Evolutionary conservation across 2,329 filamentous ascomycete species (phyloP), one percentile per base, ranked within the genome.

Genomic region (Aciculosporium take): DNA sequence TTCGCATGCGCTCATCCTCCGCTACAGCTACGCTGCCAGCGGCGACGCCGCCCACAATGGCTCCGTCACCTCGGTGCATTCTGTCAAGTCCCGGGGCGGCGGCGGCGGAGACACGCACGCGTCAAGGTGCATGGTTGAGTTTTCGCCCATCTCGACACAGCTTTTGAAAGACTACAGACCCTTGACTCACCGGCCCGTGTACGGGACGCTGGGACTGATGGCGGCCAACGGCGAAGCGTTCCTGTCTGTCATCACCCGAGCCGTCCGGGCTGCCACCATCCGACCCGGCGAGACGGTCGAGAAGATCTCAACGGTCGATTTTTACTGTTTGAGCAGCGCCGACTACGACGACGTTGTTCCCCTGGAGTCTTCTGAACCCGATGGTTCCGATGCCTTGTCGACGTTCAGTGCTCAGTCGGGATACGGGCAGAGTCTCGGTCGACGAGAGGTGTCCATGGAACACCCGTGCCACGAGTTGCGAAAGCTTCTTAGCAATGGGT

Each of bases 391-490:
- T 45, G 55, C 61, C 15, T 53, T 64, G 1, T 66, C 68, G 5
- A 55, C 62, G 5, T 73, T 75, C 47, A 64, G 65, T 23, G 68
- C 70, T 47, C 53, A 54, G 13, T 53, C 50, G 10, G 48, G 55
- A 15, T 64, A 64, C 42, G 56, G 60, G 4, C 60, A 63, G 46
- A 56, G 59, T 28, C 59, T 77, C 12, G 77, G 80, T 43, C 72
- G 79, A 43, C 73, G 76, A 51, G 86, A 95, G 33, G 67, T 76
- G 32, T 63, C 79, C 21, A 61, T 84, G 24, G 87, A 95, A 54
- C 87, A 95, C 60, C 91, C 91, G 6, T 96, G 89, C 60, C 68
- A 86, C 52, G 84, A 91, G 35, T 62, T 98, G 45, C 88, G 89
- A 61, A 96, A 94, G 68, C 73, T 98, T 29, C 68, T 98, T 42